Evolutionary conservation across 306 rosid genomes (phyloP), one percentile per base, ranked within the genome.

Genomic region (Cucumis hystrix): DNA sequence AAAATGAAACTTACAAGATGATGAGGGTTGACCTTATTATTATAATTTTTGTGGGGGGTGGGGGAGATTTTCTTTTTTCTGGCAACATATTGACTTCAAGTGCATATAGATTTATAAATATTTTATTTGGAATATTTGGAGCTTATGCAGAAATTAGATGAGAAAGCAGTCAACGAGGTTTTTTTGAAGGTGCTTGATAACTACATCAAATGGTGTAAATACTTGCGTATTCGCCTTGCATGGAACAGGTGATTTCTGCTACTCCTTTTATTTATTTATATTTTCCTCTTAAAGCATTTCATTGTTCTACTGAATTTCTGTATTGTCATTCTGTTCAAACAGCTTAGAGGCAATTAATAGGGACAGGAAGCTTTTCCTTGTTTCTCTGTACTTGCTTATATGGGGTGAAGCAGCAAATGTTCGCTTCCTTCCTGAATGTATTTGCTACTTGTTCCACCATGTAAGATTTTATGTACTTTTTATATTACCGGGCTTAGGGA

Each of bases 391-490:
- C 88, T 88, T 92, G 80, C 89, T 95, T 84, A 88, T 95, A 76
- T 95, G 98, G 98, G 98, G 98, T 62, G 98, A 95, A 87, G 98
- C 97, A 84, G 98, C 98, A 79, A 95, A 95, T 85, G 89, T 90
- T 82, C 98, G 98, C 64, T 95, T 95, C 85, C 97, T 95, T 82
- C 98, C 98, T 8, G 98, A 95, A 80, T 95, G 97, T 84, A 82
- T 95, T 77, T 95, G 98, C 90, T 95, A 89, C 77, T 90, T 95
- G 84, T 95, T 95, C 82, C 98, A 95, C 93, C 77, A 87, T 47
- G 98, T 95, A 92, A 95, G 97, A 49, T 10, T 66, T 52, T 60
- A 35, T 35, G 23, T 69, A 30, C 35, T 15, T 54, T 33, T 74
- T 20, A 6, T 35, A 30, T 74, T 74, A 20, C 35, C 52, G 37